phyloP scores from a whole-genome alignment of 345 rosid species.

The Reutealis trisperma region DNA sequence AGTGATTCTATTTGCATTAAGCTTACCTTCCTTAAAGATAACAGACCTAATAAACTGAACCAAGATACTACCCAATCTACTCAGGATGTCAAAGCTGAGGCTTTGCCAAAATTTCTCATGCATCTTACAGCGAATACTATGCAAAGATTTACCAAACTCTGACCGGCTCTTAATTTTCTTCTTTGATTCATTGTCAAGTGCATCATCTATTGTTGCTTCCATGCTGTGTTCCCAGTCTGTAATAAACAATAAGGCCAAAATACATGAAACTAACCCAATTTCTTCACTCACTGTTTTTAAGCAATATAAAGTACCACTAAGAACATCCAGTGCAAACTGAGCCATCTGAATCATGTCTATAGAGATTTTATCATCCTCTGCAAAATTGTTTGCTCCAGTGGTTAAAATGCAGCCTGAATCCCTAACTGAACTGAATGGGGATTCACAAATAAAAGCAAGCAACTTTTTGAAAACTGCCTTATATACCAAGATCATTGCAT shows the following conservation, averaged over 20 bases:
- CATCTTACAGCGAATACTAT: slow-evolving; percentile 45
- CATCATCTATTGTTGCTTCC: slow-evolving; percentile 34
- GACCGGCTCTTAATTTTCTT: slow-evolving; percentile 39
- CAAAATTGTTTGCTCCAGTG: slow-evolving; percentile 31
- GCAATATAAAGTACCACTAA: slow-evolving; percentile 63
- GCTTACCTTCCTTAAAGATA: slow-evolving; percentile 54
- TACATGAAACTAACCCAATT: slow-evolving; percentile 49
- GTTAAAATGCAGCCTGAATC: slow-evolving; percentile 48
- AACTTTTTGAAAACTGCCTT: slow-evolving; percentile 53
- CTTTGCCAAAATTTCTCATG: slow-evolving; percentile 54
- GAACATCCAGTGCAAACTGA: slow-evolving; percentile 63
- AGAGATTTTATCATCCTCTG: slow-evolving; percentile 32
- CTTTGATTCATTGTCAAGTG: slow-evolving; percentile 36
- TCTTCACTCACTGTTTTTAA: slow-evolving; percentile 57
- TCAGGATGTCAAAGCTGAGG: slow-evolving; percentile 42
- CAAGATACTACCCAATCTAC: slow-evolving; percentile 52
- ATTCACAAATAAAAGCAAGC: slow-evolving; percentile 51
- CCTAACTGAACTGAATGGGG: slow-evolving; percentile 61
- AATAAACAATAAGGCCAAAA: slow-evolving; percentile 59
- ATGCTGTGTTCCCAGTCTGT: slow-evolving; percentile 70
- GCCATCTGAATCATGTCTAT: slow-evolving; percentile 41
- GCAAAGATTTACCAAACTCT: slow-evolving; percentile 44
- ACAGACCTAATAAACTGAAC: slow-evolving; percentile 53
- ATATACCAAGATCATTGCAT: slow-evolving; percentile 49
- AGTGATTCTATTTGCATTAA: slow-evolving; percentile 44